Percentiles rank a stretch among this genome's conserved stretches.
Evolutionary conservation across 371 early-diverging fungal species (phyloP).

Genomic region (Mortierella sp.): DNA sequence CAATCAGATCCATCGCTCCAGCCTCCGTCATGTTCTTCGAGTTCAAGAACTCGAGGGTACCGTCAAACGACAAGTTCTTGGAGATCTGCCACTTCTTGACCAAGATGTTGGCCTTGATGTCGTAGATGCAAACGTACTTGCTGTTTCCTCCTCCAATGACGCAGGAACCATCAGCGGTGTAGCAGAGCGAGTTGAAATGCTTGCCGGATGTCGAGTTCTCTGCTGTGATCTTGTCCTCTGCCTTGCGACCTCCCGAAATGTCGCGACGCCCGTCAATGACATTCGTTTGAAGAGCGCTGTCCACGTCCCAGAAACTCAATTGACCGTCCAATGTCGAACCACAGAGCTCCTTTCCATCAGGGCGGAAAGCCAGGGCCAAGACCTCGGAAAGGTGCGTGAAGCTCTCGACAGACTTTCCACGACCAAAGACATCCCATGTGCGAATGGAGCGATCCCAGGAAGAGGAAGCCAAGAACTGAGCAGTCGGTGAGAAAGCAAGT

Average conservation of each 20-base stretch:
- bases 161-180: constrained; percentile 93
- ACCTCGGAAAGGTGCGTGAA: constrained; percentile 90
- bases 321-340: constrained; percentile 94
- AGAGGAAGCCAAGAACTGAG: constrained; percentile 82
- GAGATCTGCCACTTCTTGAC: constrained; percentile 93
- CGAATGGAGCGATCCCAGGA: constrained; percentile 97
- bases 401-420: constrained; percentile 83
- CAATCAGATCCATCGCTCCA: constrained; percentile 87
- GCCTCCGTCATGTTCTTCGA: constrained; percentile 95
- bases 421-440: constrained; percentile 95
- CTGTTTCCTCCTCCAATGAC: constrained; percentile 95
- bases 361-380: constrained; percentile 89
- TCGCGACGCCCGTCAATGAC: constrained; percentile 94
- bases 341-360: constrained; percentile 91
- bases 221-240: constrained; percentile 82
- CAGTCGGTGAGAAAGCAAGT: constrained; percentile 88
- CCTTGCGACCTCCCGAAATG: constrained; percentile 90
- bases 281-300: constrained; percentile 73
- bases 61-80: constrained; percentile 92
- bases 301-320: constrained; percentile 92
- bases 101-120: constrained; percentile 79
- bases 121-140: constrained; percentile 96
- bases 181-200: constrained; percentile 92
- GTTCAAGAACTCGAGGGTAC: constrained; percentile 91
- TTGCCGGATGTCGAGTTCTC: constrained; percentile 89